phyloP scores from a whole-genome alignment of 345 rosid genomes.

The Populus tremula region DNA sequence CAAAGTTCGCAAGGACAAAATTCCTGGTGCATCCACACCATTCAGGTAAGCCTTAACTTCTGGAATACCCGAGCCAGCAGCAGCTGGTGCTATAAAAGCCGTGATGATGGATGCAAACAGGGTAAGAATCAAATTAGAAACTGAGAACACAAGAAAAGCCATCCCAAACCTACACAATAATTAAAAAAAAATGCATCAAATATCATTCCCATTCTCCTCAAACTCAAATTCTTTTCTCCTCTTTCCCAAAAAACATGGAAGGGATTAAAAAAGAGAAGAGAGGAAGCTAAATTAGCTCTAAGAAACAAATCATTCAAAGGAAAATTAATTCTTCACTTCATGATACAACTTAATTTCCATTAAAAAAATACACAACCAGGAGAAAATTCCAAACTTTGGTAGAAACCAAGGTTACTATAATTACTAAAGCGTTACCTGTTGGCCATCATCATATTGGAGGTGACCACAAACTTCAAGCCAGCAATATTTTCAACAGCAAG shows the following conservation, averaged over 20 bases:
- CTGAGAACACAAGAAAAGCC: slow-evolving; percentile 67
- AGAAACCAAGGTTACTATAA: not conserved
- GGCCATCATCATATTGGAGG: slow-evolving; percentile 81
- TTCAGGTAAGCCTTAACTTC: slow-evolving; percentile 95
- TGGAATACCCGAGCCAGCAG: slow-evolving; percentile 94
- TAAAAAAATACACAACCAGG: too few relatives aligned
- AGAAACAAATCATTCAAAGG: not conserved
- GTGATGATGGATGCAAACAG: slow-evolving; percentile 65
- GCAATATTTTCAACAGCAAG: slow-evolving; percentile 91
- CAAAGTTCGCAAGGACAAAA: slow-evolving; percentile 66
- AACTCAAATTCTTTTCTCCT: not conserved
- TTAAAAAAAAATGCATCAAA: not conserved
- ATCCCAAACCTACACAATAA: slow-evolving; percentile 47
- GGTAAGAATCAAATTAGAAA: slow-evolving; percentile 67
- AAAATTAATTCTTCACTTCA: not conserved
- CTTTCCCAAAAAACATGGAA: not conserved
- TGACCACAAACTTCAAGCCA: slow-evolving; percentile 76
- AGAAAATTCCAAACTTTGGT: not conserved
- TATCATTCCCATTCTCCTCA: not conserved
- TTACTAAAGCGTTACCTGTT: slow-evolving; percentile 34
- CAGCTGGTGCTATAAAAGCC: slow-evolving; percentile 68
- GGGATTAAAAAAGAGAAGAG: not conserved
- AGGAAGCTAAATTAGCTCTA: not conserved
- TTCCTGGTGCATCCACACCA: slow-evolving; percentile 89
- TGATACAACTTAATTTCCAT: too few relatives aligned